Percentiles rank a stretch among this genome's conserved stretches.
These are phyloP conservation scores for Botryotinia calthae DNA, from an alignment of 2,329 filamentous ascomycete species.

Conservation along the genomic window DNA sequence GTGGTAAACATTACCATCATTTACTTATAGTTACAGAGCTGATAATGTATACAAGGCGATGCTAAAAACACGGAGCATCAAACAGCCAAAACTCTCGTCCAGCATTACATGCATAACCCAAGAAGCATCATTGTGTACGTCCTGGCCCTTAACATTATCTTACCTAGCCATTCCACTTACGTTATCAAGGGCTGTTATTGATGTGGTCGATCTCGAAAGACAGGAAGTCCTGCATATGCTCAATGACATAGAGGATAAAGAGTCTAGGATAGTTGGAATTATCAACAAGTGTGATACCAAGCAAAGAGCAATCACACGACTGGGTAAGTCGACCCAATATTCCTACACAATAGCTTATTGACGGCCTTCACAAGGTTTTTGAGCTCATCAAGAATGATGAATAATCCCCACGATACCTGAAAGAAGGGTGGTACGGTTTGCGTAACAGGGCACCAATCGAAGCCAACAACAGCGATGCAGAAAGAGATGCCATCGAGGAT, in stretches of 20 bases:
- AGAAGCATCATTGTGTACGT: slow-evolving; percentile 43
- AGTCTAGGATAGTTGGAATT: slow-evolving; percentile 41
- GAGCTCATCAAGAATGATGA: slow-evolving; percentile 22
- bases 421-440: slow-evolving; percentile 46
- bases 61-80: slow-evolving; percentile 20
- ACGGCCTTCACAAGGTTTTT: slow-evolving; percentile 34
- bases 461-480: slow-evolving; percentile 33
- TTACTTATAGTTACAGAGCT: not conserved
- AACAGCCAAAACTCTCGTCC: slow-evolving; percentile 28
- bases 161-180: not conserved
- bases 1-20: slow-evolving; percentile 18
- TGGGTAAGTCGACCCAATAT: slow-evolving; percentile 28
- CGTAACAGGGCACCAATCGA: slow-evolving; percentile 42
- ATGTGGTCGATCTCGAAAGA: slow-evolving; percentile 42
- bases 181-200: slow-evolving; percentile 41
- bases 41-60: not conserved
- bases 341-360: slow-evolving; percentile 32
- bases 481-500: slow-evolving; percentile 22
- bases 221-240: slow-evolving; percentile 41
- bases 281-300: slow-evolving; percentile 45
- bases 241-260: slow-evolving; percentile 30
- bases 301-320: slow-evolving; percentile 35
- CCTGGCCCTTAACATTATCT: not conserved
- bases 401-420: slow-evolving; percentile 39
- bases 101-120: slow-evolving; percentile 42